Evolutionary conservation across 805 yeast genomes (phyloP).

Genomic region (Kodamaea jinghongensis): DNA sequence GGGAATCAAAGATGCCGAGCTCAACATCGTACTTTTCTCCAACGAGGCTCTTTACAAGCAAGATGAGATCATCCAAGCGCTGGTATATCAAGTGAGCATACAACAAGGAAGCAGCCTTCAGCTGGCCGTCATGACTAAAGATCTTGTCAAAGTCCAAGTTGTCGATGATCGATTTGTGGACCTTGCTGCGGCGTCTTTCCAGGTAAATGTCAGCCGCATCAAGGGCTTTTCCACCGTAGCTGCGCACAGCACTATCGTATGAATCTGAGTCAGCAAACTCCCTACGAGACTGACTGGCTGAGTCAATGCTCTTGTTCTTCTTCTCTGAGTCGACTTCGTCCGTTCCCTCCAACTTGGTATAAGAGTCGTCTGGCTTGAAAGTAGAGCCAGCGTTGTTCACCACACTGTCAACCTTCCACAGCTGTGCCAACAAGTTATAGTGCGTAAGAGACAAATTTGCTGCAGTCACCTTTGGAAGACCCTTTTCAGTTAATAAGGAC

Average conservation of each 20-base stretch:
- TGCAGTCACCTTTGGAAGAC: slow-evolving; percentile 31
- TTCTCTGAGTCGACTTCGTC: too few relatives aligned
- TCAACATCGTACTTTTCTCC: slow-evolving; percentile 33
- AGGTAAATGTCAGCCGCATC: background rate
- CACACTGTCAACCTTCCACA: slow-evolving; percentile 27
- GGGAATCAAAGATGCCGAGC: slow-evolving; percentile 10
- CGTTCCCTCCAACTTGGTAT: background rate
- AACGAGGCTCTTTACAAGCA: slow-evolving; percentile 29
- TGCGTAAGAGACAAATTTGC: slow-evolving; percentile 31
- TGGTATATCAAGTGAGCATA: slow-evolving; percentile 30
- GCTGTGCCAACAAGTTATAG: slow-evolving; percentile 21
- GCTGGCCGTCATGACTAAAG: slow-evolving; percentile 31
- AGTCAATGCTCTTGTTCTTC: too few relatives aligned
- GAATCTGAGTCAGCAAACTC: too few relatives aligned
- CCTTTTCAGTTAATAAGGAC: slow-evolving; percentile 21
- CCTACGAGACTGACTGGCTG: too few relatives aligned
- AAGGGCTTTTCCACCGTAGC: too few relatives aligned
- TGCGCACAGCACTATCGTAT: too few relatives aligned
- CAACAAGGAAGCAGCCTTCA: slow-evolving; percentile 25
- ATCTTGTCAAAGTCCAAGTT: slow-evolving; percentile 25
- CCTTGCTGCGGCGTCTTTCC: slow-evolving; percentile 2
- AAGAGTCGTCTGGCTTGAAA: background rate
- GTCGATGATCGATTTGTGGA: slow-evolving; percentile 11
- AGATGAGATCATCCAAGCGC: slow-evolving; percentile 27
- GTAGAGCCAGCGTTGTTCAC: too few relatives aligned